These are phyloP conservation scores for Aspergillus phoenicis DNA, from an alignment of 2,329 filamentous ascomycete genomes.

Conservation along the genomic window DNA sequence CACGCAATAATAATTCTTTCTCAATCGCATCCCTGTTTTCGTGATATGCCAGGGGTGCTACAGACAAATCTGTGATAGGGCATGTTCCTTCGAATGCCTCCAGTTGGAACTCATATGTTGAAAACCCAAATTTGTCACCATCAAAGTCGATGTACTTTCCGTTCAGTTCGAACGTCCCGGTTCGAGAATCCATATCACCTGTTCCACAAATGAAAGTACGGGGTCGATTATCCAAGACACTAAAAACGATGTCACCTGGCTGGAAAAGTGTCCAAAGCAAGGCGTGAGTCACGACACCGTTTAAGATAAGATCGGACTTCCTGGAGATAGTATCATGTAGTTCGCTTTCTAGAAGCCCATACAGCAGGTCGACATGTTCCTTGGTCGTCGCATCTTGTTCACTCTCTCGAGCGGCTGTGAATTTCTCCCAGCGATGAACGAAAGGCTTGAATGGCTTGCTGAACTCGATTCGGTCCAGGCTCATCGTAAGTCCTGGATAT, in stretches of 20 bases:
- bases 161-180: neutral
- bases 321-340: constrained; percentile 54
- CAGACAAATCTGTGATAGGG: neutral
- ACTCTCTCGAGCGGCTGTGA: constrained; percentile 48
- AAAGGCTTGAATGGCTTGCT: constrained; percentile 63
- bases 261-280: constrained; percentile 48
- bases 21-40: neutral
- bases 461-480: constrained; percentile 64
- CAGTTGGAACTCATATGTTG: neutral
- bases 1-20: neutral
- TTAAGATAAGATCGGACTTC: constrained; percentile 55
- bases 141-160: neutral
- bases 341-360: constrained; percentile 51
- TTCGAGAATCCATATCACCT: neutral
- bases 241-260: constrained; percentile 27
- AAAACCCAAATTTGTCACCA: neutral
- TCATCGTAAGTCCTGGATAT: constrained; percentile 63
- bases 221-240: neutral
- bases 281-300: constrained; percentile 57
- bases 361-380: constrained; percentile 52
- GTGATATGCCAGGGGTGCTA: neutral
- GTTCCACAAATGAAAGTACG: neutral
- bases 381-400: constrained; percentile 49
- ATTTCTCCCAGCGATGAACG: constrained; percentile 64
- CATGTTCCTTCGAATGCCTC: neutral